Percentiles rank a stretch among this genome's conserved stretches.
Evolutionary conservation across 805 yeast species (phyloP).

Genomic region (Teunomyces atbi): DNA sequence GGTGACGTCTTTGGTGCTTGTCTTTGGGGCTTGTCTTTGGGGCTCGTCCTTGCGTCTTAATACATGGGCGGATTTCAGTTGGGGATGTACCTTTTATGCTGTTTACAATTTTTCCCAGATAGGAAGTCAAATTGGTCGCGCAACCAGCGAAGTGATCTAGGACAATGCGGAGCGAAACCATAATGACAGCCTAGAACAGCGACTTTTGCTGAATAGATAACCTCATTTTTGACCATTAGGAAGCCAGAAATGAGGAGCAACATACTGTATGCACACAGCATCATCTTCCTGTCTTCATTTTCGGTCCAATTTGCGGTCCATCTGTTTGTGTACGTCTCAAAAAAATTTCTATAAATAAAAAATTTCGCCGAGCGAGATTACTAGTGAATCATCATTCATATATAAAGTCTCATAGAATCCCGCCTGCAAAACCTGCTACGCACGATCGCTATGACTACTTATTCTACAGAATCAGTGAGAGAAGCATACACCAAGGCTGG

Average conservation of each 20-base stretch:
- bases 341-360: constrained; percentile 1
- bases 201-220: too few species aligned
- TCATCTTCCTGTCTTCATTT: too few species aligned
- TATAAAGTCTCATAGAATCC: background rate
- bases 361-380: background rate
- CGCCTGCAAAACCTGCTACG: background rate
- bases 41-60: background rate
- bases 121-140: constrained; percentile 2
- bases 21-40: background rate
- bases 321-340: constrained; percentile 4
- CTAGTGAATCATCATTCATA: background rate
- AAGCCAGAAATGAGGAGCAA: too few species aligned
- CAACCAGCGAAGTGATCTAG: constrained; percentile 1
- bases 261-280: too few species aligned
- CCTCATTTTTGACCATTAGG: too few species aligned
- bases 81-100: background rate
- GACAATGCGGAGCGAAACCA: background rate
- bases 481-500: constrained; percentile 44
- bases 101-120: constrained; percentile 2
- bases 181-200: too few species aligned
- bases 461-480: constrained; percentile 11
- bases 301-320: too few species aligned
- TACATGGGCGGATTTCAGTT: background rate
- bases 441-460: constrained; percentile 7
- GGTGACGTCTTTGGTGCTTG: background rate